Evolutionary conservation across 2,329 filamentous ascomycete genomes (phyloP).

Genomic region (Paecilomyces dactylethromorphus): DNA sequence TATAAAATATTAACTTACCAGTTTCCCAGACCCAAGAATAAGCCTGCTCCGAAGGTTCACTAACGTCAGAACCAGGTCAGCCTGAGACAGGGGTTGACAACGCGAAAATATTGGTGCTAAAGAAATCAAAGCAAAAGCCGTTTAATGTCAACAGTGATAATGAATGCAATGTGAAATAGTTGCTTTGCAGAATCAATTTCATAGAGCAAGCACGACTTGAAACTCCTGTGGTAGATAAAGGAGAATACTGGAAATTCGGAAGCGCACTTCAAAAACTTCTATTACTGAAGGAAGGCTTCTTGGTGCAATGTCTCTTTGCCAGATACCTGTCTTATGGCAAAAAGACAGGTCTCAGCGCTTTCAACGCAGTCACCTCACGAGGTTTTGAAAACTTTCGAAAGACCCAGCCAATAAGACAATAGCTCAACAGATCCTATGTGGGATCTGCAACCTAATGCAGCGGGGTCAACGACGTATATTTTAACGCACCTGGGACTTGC

Average conservation of each 20-base stretch:
- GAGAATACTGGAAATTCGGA: too few relatives aligned
- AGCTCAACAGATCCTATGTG: background rate
- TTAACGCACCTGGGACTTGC: background rate
- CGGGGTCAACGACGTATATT: background rate
- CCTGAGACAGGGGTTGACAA: background rate
- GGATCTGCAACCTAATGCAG: background rate
- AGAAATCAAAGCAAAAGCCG: background rate
- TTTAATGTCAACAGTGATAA: background rate
- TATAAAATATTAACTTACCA: background rate
- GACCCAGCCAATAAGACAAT: background rate
- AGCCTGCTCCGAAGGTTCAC: background rate
- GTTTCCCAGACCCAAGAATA: background rate
- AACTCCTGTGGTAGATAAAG: too few relatives aligned
- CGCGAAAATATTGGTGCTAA: background rate
- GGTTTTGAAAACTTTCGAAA: background rate
- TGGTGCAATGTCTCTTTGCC: too few relatives aligned
- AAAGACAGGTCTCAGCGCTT: too few relatives aligned
- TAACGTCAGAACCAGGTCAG: background rate
- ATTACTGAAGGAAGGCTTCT: too few relatives aligned
- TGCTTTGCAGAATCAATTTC: background rate
- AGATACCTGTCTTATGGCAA: too few relatives aligned
- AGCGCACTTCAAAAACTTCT: too few relatives aligned
- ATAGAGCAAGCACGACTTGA: background rate
- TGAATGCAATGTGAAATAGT: background rate
- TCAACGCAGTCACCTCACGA: background rate